phyloP scores from a whole-genome alignment of 2,329 filamentous ascomycete genomes.

The Knufia fluminis region DNA sequence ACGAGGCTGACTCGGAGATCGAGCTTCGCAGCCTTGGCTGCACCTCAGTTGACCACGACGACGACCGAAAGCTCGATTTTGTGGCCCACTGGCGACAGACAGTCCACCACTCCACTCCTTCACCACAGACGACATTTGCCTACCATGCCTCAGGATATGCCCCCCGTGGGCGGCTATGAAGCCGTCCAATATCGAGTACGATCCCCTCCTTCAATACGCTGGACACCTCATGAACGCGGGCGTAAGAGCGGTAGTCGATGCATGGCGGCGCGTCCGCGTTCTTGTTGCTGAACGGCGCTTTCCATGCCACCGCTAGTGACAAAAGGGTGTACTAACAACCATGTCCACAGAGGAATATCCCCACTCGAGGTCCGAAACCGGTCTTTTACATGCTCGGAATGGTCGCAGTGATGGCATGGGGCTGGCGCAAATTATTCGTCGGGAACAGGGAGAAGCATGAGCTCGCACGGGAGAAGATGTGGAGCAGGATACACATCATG shows the following conservation, averaged over 20 bases:
- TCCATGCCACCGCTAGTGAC: too few relatives aligned
- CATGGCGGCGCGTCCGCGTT: not conserved
- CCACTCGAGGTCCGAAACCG: conserved; percentile 81
- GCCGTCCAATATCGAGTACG: conserved; percentile 91
- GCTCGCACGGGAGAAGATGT: conserved; percentile 94
- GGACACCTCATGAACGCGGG: not conserved
- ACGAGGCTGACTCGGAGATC: not conserved
- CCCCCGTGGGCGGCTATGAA: conserved; percentile 86
- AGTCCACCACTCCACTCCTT: not conserved
- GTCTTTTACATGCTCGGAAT: conserved; percentile 67
- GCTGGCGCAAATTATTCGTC: conserved; percentile 76
- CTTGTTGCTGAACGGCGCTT: not conserved
- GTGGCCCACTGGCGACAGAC: not conserved
- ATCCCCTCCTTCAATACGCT: not conserved
- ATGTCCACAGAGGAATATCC: conserved; percentile 67
- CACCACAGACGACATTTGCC: not conserved
- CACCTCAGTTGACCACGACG: not conserved
- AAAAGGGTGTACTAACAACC: not conserved
- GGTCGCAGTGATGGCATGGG: conserved; percentile 72
- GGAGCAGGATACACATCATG: conserved; percentile 89
- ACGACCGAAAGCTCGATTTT: not conserved
- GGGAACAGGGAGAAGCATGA: conserved; percentile 88
- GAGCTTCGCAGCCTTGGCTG: not conserved
- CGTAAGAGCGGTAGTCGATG: not conserved
- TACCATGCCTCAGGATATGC: conserved; percentile 91